These are phyloP conservation scores for Pestalotiopsis sp. DNA, from an alignment of 2,329 filamentous ascomycete genomes.

Conservation along the genomic window DNA sequence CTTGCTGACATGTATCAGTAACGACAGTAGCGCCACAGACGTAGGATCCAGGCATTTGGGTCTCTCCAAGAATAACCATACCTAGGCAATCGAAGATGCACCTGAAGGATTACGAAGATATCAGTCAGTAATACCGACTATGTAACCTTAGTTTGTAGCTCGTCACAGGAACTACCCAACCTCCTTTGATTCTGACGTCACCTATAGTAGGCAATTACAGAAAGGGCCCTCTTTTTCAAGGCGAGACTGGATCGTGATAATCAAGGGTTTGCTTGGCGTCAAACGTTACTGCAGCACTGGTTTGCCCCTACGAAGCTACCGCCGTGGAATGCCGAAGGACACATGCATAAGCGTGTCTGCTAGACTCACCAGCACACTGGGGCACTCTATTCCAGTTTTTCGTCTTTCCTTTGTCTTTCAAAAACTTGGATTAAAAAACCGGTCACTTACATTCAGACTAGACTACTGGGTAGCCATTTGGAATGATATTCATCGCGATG, in stretches of 20 bases:
- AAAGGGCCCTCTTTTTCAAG: too few relatives aligned
- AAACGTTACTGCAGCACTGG: not conserved
- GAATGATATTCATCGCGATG: too few relatives aligned
- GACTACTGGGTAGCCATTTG: too few relatives aligned
- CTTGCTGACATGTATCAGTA: not conserved
- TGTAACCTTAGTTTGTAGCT: not conserved
- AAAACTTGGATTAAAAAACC: too few relatives aligned
- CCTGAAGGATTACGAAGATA: not conserved
- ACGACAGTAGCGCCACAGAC: not conserved
- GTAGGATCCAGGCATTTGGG: not conserved
- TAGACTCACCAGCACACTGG: not conserved
- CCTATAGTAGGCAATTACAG: too few relatives aligned
- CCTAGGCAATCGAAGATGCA: not conserved
- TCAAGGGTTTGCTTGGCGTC: not conserved
- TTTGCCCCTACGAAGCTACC: not conserved
- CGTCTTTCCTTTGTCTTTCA: not conserved
- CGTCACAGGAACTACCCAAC: not conserved
- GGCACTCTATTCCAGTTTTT: not conserved
- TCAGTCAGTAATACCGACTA: not conserved
- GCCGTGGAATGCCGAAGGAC: not conserved
- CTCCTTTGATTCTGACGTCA: too few relatives aligned
- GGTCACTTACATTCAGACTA: too few relatives aligned
- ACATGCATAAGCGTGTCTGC: not conserved
- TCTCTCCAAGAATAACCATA: not conserved
- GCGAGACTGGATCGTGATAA: not conserved